Evolutionary conservation across 805 yeast genomes (phyloP).

Genomic region (Saccharomycopsis sp.): DNA sequence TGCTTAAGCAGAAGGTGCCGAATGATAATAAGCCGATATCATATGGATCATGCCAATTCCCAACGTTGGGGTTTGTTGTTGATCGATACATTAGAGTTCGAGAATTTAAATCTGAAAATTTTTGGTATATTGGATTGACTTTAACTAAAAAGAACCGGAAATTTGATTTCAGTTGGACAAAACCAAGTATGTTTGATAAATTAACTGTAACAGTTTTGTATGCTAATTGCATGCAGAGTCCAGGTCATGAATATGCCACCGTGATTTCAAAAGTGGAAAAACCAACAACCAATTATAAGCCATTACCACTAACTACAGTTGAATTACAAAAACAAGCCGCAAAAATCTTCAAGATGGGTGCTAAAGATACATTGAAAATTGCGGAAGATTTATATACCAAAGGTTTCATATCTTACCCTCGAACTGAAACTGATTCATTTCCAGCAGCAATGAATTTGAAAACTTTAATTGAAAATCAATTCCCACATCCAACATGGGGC

Average conservation of each 20-base stretch:
- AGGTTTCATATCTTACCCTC: slow-evolving; percentile 90
- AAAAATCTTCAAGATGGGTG: slow-evolving; percentile 61
- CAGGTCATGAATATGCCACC: slow-evolving; percentile 38
- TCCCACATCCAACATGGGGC: slow-evolving; percentile 59
- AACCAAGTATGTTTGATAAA: slow-evolving; percentile 68
- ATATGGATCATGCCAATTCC: slow-evolving; percentile 94
- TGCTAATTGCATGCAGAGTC: slow-evolving; percentile 47
- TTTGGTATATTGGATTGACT: slow-evolving; percentile 65
- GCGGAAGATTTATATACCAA: slow-evolving; percentile 84
- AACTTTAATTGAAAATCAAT: slow-evolving; percentile 55
- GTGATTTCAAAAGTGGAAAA: slow-evolving; percentile 45
- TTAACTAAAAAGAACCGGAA: slow-evolving; percentile 35
- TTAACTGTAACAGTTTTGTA: slow-evolving; percentile 55
- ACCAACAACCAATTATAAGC: slow-evolving; percentile 73
- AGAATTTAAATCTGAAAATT: slow-evolving; percentile 65
- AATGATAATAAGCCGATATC: slow-evolving; percentile 40
- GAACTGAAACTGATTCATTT: slow-evolving; percentile 92
- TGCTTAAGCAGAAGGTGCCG: slow-evolving; percentile 31
- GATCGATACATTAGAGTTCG: slow-evolving; percentile 77
- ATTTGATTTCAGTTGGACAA: slow-evolving; percentile 57
- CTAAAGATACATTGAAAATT: slow-evolving; percentile 64
- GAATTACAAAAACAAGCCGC: slow-evolving; percentile 87
- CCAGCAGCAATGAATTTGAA: slow-evolving; percentile 70
- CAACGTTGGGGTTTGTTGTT: slow-evolving; percentile 93
- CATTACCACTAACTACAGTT: slow-evolving; percentile 90